Conservation (phyloP, 257 asterid species). For the Solanum paucissectum region DNA sequence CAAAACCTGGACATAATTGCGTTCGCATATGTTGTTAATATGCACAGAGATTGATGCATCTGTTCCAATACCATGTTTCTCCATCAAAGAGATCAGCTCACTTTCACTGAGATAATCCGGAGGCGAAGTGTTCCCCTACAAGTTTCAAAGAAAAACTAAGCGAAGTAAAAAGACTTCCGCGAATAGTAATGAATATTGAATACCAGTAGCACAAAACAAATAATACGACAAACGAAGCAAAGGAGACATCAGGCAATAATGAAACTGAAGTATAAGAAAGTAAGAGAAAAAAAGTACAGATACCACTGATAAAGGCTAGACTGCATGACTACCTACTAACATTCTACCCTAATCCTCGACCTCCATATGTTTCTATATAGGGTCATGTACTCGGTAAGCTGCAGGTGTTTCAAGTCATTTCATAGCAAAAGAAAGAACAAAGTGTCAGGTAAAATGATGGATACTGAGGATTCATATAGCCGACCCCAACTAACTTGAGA, state of each 20-base stretch:
- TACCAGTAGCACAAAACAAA: background rate
- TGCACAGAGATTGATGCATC: constrained; percentile 91
- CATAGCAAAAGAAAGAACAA: background rate
- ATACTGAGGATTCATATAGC: background rate
- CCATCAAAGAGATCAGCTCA: constrained; percentile 91
- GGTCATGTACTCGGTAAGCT: background rate
- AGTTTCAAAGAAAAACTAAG: constrained; percentile 4
- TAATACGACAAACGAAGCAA: background rate
- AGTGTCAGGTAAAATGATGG: background rate
- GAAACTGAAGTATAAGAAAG: background rate
- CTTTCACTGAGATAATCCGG: constrained; percentile 87
- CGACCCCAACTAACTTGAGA: background rate
- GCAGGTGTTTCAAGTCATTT: background rate
- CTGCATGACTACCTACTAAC: background rate
- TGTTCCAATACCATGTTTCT: constrained; percentile 87
- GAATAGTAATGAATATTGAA: background rate
- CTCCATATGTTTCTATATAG: background rate
- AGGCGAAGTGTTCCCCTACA: constrained; percentile 71
- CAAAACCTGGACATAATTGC: constrained; percentile 81
- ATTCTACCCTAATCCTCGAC: background rate
- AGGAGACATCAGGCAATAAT: background rate
- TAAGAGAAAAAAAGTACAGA: background rate
- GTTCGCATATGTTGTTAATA: constrained; percentile 81
- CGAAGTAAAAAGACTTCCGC: background rate
- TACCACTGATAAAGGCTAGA: background rate